A percentile compares a stretch with the other conserved stretches of the same genome.
These are phyloP conservation scores for Vicia villosa DNA, from an alignment of 306 rosid genomes.

Conservation along the genomic window DNA sequence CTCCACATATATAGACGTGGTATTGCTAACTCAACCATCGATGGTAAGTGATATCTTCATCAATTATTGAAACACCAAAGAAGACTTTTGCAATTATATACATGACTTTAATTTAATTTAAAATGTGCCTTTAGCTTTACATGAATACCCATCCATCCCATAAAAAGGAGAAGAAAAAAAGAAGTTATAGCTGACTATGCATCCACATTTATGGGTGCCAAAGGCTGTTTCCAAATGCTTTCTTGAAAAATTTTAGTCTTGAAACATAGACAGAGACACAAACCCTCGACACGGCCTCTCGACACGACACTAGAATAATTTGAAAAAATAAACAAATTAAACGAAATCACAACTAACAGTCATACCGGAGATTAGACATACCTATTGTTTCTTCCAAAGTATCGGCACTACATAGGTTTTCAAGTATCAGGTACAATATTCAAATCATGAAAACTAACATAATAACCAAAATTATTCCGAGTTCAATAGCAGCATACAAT, in stretches of 20 bases:
- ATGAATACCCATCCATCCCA: slow-evolving; percentile 2
- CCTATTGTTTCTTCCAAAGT: too few species aligned
- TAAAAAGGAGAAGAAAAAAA: not conserved
- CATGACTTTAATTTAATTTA: too few species aligned
- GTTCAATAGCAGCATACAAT: slow-evolving; percentile 21
- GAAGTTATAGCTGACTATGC: not conserved
- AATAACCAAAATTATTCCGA: slow-evolving; percentile 25
- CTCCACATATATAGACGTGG: slow-evolving; percentile 6
- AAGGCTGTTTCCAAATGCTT: not conserved
- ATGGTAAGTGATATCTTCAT: not conserved
- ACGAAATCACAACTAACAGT: too few species aligned
- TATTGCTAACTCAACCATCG: slow-evolving; percentile 7
- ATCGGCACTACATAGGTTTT: too few species aligned
- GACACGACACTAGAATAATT: too few species aligned
- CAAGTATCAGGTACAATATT: not conserved
- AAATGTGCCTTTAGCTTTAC: slow-evolving; percentile 9
- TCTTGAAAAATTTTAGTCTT: not conserved
- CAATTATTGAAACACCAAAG: slow-evolving; percentile 22
- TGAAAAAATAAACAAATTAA: too few species aligned
- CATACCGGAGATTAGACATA: too few species aligned
- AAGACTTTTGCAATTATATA: not conserved
- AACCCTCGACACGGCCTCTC: too few species aligned
- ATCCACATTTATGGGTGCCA: not conserved
- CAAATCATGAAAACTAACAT: not conserved
- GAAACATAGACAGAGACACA: too few species aligned